phyloP scores from a whole-genome alignment of 805 yeast species.

The Saccharomycopsis capsularis region DNA sequence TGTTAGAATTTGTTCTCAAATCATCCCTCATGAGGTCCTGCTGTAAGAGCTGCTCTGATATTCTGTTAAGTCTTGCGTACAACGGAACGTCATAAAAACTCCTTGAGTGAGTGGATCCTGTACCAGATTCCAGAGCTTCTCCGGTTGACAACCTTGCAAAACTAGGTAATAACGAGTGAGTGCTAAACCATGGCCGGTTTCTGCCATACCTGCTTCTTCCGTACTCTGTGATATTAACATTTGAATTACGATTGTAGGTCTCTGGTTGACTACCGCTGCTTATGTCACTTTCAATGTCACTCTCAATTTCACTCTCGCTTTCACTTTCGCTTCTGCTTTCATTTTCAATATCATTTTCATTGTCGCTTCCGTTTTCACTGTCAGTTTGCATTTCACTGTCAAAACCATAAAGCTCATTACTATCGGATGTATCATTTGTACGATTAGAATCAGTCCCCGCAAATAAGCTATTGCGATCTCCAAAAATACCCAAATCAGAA shows the following conservation, averaged over 20 bases:
- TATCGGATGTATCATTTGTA: too few relatives aligned
- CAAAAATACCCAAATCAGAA: neutral
- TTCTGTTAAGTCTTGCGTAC: neutral
- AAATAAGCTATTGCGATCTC: neutral
- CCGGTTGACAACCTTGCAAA: too few relatives aligned
- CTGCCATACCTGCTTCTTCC: too few relatives aligned
- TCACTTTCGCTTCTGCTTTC: neutral
- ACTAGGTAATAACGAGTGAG: too few relatives aligned
- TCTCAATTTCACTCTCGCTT: neutral
- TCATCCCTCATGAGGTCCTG: neutral
- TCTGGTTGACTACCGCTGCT: too few relatives aligned
- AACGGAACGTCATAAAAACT: neutral
- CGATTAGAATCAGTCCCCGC: too few relatives aligned
- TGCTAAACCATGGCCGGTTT: too few relatives aligned
- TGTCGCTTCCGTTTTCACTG: too few relatives aligned
- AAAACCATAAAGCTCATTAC: too few relatives aligned
- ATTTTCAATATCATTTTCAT: too few relatives aligned
- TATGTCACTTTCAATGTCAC: neutral
- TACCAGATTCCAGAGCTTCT: neutral
- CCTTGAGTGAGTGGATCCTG: neutral
- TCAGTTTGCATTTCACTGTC: too few relatives aligned
- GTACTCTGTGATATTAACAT: neutral
- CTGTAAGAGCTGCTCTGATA: neutral
- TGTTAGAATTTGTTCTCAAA: neutral
- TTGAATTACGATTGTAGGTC: neutral